Evolutionary conservation across 2,329 filamentous ascomycete species (phyloP), one percentile per base, ranked within the genome.

Genomic region (Aspergillus sp.): DNA sequence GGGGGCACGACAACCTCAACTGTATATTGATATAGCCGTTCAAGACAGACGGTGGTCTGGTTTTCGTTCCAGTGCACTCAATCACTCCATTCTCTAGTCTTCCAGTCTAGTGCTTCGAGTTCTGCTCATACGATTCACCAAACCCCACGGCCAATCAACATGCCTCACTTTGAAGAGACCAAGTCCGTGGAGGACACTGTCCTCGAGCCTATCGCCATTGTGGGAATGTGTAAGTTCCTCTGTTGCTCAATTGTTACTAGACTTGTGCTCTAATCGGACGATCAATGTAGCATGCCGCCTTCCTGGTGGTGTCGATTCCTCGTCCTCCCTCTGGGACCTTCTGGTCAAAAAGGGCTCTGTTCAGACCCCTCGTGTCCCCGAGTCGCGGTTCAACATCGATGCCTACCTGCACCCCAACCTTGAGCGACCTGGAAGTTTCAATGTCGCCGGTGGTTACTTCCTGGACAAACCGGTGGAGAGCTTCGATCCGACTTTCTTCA

Each of bases 401-500:
- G 55, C 56, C 4, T 52, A 57, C 12, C 46, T 47, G 26, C 58
- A 60, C 24, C 36, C 58, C 9, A 58, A 63, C 39, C 32, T 31
- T n/a, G 51, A 63, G 2, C 49, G 62, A 2, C 63, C 64, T 36
- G 64, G 66, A 2, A 61, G 52, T 45, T 56, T 65, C 36, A 61
- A 52, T 39, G 50, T 52, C 18, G 32, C n/a, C 10, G 68, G 67
- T 10, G 69, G 67, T 49, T 66, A 70, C 56, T 71, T 71, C 49
- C 55, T 71, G 6, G 60, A 69, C 20, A 57, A 67, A 26, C 68
- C 70, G 47, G 39, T 69, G 26, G 63, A 63, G 16, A 54, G 46
- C 22, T 71, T 71, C 16, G 69, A 71, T 55, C 67, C 68, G 5
- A 63, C 65, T 7, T 70, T 71, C 47, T 70, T 71, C 58, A 66